Conservation (phyloP, 2,329 filamentous ascomycete species). For the Aspergillus pseudoviridinutans region DNA sequence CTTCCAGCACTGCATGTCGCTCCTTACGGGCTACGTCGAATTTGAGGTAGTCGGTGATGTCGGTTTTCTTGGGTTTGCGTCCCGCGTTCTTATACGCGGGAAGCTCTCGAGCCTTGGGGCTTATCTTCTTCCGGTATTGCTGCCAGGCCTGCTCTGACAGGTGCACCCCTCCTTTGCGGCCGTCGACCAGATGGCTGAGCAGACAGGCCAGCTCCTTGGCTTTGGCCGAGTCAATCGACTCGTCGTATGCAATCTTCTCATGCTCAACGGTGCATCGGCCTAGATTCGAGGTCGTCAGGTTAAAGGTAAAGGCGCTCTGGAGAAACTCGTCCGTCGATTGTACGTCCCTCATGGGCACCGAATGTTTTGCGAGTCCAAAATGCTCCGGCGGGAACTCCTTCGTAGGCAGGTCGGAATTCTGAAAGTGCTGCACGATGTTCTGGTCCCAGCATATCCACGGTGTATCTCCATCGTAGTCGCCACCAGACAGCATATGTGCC, state of each 20-base stretch:
- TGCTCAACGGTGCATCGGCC: conserved; percentile 51
- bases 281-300: conserved; percentile 44
- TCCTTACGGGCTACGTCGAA: conserved; percentile 38
- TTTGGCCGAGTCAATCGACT: conserved; percentile 32
- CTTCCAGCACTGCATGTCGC: conserved; percentile 24
- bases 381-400: conserved; percentile 32
- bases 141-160: conserved; percentile 39
- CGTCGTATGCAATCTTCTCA: conserved; percentile 52
- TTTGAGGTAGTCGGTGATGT: conserved; percentile 44
- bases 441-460: conserved; percentile 60
- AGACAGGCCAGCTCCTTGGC: conserved; percentile 40
- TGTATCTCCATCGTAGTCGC: conserved; percentile 62
- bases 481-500: conserved; percentile 59
- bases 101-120: conserved; percentile 20
- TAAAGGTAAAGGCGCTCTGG: conserved; percentile 45
- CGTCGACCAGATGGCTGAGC: conserved; percentile 45
- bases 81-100: conserved; percentile 38
- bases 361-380: conserved; percentile 49
- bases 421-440: conserved; percentile 48
- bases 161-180: conserved; percentile 42
- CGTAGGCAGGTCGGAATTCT: conserved; percentile 47
- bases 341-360: conserved; percentile 39
- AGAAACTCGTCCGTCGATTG: conserved; percentile 39
- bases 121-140: conserved; percentile 30
- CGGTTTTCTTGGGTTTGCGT: conserved; percentile 21